Percentiles rank a stretch among this genome's conserved stretches.
Evolutionary conservation across 306 rosid genomes (phyloP).

Genomic region (Gastrolobium bilobum): DNA sequence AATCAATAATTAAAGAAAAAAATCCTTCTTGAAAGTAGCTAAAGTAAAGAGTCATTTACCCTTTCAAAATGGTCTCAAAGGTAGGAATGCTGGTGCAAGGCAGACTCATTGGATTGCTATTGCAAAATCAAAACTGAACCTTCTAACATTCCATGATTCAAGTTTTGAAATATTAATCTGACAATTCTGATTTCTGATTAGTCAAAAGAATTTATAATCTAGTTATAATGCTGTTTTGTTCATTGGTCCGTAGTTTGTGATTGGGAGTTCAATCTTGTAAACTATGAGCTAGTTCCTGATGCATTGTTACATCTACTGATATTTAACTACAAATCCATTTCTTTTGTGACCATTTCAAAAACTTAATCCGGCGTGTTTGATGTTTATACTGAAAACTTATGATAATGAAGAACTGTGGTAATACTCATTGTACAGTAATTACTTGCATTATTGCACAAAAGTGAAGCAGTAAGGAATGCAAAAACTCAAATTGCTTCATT

Average conservation of each 20-base stretch:
- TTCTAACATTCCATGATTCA: background rate
- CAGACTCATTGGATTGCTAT: constrained; percentile 11
- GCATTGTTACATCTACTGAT: background rate
- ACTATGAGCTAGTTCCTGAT: constrained; percentile 20
- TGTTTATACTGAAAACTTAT: constrained; percentile 7
- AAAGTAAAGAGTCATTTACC: background rate
- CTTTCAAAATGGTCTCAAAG: constrained; percentile 4
- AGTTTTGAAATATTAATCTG: background rate
- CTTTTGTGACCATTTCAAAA: background rate
- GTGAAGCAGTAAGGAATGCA: constrained; percentile 11
- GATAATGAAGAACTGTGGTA: background rate
- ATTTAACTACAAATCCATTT: background rate
- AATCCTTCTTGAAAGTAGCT: background rate
- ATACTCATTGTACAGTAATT: background rate
- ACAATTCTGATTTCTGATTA: background rate
- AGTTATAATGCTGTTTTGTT: background rate
- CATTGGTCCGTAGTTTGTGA: background rate
- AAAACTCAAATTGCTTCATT: constrained; percentile 1
- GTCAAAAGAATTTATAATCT: background rate
- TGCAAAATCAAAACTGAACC: background rate
- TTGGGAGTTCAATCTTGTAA: background rate
- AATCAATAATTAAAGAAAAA: background rate
- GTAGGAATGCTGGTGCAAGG: background rate
- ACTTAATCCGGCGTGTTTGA: background rate
- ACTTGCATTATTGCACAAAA: constrained; percentile 11